phyloP scores from a whole-genome alignment of 1,139 yeast species.

The Pichia kudriavzevii region DNA sequence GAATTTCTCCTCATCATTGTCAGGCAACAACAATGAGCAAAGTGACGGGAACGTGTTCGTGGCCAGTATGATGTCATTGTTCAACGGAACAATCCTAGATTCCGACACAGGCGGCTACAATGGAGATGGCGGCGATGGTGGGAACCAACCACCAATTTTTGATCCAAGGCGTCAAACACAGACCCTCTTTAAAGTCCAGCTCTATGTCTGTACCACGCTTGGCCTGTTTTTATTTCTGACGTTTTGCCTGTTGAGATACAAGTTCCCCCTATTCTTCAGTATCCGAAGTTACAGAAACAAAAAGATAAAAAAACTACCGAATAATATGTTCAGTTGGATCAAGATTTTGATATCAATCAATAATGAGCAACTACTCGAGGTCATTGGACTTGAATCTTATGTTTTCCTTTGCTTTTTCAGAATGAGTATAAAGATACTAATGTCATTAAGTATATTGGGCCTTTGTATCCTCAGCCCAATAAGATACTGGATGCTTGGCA shows the following conservation, averaged over 20 bases:
- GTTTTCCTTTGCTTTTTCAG: conserved; percentile 73
- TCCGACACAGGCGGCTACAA: not conserved
- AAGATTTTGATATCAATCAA: conserved; percentile 40
- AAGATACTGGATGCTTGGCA: conserved; percentile 62
- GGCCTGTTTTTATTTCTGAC: conserved; percentile 25
- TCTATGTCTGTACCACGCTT: conserved; percentile 24
- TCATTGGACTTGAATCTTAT: conserved; percentile 61
- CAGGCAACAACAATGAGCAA: no score
- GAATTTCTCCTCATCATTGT: no score
- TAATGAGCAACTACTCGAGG: conserved; percentile 50
- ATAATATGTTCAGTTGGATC: conserved; percentile 49
- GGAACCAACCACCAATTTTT: conserved; percentile 21
- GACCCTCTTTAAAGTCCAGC: conserved; percentile 28
- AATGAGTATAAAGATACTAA: conserved; percentile 60
- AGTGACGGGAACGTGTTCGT: no score
- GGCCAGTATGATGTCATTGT: no score
- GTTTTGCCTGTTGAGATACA: conserved; percentile 26
- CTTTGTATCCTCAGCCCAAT: conserved; percentile 65
- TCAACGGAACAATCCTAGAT: no score
- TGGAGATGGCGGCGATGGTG: conserved; percentile 7
- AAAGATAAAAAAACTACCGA: conserved; percentile 26
- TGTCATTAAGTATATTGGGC: conserved; percentile 55
- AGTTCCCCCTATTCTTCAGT: conserved; percentile 27
- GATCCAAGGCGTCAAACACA: conserved; percentile 29
- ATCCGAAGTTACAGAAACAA: conserved; percentile 27